These are phyloP conservation scores for Phaffia tasmanica DNA, from an alignment of 768 basidiomycete genomes.

Conservation along the genomic window DNA sequence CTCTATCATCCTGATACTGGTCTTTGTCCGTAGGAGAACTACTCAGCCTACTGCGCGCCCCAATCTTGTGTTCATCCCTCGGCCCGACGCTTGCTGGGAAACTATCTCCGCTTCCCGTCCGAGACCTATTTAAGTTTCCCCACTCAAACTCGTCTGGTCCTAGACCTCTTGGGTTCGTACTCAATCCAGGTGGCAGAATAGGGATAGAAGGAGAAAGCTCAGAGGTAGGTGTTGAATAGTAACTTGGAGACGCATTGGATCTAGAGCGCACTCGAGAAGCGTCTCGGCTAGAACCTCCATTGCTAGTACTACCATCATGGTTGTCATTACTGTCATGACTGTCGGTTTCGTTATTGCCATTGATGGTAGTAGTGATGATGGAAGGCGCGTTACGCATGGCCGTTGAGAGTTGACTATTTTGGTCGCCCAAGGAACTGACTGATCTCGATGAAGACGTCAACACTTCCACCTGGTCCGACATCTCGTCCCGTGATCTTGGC, in stretches of 20 bases:
- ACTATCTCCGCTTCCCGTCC: not conserved
- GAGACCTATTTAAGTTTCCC: not conserved
- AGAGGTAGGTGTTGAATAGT: conserved; percentile 3
- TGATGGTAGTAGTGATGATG: too few species aligned
- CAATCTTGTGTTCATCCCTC: conserved; percentile 2
- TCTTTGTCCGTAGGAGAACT: too few species aligned
- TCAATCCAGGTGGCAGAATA: conserved; percentile 19
- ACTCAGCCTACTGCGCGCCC: not conserved
- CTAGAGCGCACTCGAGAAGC: not conserved
- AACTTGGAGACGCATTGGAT: not conserved
- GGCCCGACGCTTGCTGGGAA: conserved; percentile 17
- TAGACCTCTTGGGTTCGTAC: not conserved
- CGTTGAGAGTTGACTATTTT: too few species aligned
- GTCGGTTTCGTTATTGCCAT: too few species aligned
- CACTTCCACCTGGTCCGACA: too few species aligned
- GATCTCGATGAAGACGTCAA: too few species aligned
- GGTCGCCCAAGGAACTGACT: too few species aligned
- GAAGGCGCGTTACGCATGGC: too few species aligned
- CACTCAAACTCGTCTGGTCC: not conserved
- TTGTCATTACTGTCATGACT: too few species aligned
- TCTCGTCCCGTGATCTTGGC: too few species aligned
- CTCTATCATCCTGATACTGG: conserved; percentile 4
- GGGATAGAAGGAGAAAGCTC: conserved; percentile 17
- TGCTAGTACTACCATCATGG: too few species aligned
- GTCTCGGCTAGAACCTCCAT: too few species aligned